Evolutionary conservation across 805 yeast genomes (phyloP).

Genomic region (Metschnikowia shivogae): DNA sequence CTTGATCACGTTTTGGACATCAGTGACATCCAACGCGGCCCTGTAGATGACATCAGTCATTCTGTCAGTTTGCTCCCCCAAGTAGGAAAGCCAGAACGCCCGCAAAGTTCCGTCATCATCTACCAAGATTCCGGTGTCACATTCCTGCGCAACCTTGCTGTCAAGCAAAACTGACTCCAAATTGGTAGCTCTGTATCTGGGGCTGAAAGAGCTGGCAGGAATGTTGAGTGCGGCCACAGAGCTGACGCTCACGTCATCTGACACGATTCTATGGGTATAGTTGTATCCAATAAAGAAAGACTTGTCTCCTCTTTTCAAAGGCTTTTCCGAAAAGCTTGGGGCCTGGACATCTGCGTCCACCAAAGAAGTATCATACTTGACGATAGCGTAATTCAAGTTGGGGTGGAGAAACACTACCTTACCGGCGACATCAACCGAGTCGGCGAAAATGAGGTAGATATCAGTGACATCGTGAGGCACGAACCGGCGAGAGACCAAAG

Average conservation of each 20-base stretch:
- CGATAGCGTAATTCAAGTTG: constrained; percentile 76
- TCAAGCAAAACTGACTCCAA: constrained; percentile 75
- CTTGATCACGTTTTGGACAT: constrained; percentile 54
- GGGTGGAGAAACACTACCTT: constrained; percentile 83
- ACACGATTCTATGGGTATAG: constrained; percentile 60
- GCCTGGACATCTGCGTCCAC: constrained; percentile 68
- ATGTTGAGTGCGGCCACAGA: constrained; percentile 72
- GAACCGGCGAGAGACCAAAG: constrained; percentile 68
- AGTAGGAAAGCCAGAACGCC: constrained; percentile 79
- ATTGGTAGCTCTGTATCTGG: constrained; percentile 83
- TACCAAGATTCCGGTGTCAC: constrained; percentile 74
- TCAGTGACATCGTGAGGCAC: constrained; percentile 85
- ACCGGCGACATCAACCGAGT: constrained; percentile 76
- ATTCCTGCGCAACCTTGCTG: constrained; percentile 64
- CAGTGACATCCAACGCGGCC: constrained; percentile 75
- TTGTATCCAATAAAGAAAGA: constrained; percentile 80
- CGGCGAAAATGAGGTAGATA: constrained; percentile 75
- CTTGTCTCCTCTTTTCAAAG: constrained; percentile 71
- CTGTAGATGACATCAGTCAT: constrained; percentile 57
- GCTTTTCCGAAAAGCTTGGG: constrained; percentile 54
- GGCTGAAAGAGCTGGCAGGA: constrained; percentile 63
- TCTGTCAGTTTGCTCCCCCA: constrained; percentile 65
- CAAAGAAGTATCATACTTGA: constrained; percentile 74
- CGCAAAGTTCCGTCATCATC: constrained; percentile 75
- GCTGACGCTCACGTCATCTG: constrained; percentile 71